A percentile compares a stretch with the other conserved stretches of the same genome.
Conservation (phyloP, 306 rosid genomes). For the Psophocarpus tetragonolobus region DNA sequence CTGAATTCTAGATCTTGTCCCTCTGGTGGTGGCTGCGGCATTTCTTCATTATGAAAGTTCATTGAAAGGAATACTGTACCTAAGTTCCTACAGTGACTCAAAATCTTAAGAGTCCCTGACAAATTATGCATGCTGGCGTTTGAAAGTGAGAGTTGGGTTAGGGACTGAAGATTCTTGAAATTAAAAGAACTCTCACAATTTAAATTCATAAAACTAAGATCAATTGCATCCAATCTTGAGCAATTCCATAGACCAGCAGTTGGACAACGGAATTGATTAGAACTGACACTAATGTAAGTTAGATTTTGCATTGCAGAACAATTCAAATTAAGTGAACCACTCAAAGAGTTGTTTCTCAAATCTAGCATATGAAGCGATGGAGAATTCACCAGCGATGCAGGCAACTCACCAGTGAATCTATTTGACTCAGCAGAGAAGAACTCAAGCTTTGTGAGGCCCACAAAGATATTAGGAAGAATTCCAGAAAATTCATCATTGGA, state of each 20-base stretch:
- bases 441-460: constrained; percentile 26
- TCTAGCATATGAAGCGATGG: constrained; percentile 17
- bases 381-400: constrained; percentile 42
- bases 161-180: constrained; percentile 32
- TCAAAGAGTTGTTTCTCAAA: constrained; percentile 26
- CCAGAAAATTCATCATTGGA: constrained; percentile 32
- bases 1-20: neutral
- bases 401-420: constrained; percentile 20
- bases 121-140: constrained; percentile 29
- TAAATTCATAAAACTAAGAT: constrained; percentile 37
- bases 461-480: constrained; percentile 33
- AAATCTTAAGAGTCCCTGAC: constrained; percentile 34
- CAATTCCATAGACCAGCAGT: constrained; percentile 43
- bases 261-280: constrained; percentile 40
- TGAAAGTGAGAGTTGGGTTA: constrained; percentile 38
- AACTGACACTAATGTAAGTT: constrained; percentile 35
- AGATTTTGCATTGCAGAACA: constrained; percentile 42
- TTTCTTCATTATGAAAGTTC: constrained; percentile 44
- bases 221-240: constrained; percentile 23
- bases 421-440: constrained; percentile 25
- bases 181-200: constrained; percentile 22
- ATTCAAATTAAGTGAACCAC: no score
- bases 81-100: constrained; percentile 47
- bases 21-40: constrained; percentile 26
- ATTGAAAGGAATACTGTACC: constrained; percentile 18